These are phyloP conservation scores for Plectosphaerella sp. DNA, from an alignment of 2,329 filamentous ascomycete species.

Conservation along the genomic window DNA sequence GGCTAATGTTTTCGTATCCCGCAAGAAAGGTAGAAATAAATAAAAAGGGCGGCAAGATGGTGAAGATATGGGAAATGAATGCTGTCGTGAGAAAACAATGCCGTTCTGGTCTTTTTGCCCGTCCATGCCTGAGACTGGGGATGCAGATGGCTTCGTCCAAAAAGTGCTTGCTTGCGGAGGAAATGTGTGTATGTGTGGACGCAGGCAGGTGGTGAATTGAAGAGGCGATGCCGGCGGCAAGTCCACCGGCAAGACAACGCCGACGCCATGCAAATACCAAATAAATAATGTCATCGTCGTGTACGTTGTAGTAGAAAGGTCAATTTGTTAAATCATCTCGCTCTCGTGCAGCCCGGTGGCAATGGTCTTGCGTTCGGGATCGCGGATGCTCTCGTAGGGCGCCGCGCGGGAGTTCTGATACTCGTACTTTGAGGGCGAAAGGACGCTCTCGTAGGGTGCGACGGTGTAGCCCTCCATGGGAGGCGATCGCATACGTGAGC, in stretches of 20 bases:
- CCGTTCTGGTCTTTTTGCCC: background rate
- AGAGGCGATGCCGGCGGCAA: constrained; percentile 25
- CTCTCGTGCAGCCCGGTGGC: constrained; percentile 48
- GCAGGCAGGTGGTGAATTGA: constrained; percentile 19
- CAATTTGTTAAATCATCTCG: constrained; percentile 46
- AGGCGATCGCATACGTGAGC: constrained; percentile 26
- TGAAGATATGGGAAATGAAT: background rate
- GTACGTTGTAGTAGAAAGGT: constrained; percentile 1
- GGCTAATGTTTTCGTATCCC: no score
- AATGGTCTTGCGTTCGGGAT: constrained; percentile 30
- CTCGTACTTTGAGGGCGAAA: constrained; percentile 34
- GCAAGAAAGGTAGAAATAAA: background rate
- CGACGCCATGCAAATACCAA: constrained; percentile 30
- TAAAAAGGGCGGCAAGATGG: background rate
- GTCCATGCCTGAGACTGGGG: background rate
- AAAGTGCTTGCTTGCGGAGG: background rate
- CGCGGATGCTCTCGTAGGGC: constrained; percentile 38
- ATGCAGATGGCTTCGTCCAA: constrained; percentile 10
- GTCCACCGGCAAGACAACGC: background rate
- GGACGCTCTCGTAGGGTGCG: constrained; percentile 38
- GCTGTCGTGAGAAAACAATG: background rate
- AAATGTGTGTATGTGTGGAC: background rate
- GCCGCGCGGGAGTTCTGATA: constrained; percentile 27
- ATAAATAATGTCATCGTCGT: constrained; percentile 13
- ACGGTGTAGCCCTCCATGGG: constrained; percentile 30